Evolutionary conservation across 768 basidiomycete genomes (phyloP).

Genomic region (Asterophora lycoperdoides): DNA sequence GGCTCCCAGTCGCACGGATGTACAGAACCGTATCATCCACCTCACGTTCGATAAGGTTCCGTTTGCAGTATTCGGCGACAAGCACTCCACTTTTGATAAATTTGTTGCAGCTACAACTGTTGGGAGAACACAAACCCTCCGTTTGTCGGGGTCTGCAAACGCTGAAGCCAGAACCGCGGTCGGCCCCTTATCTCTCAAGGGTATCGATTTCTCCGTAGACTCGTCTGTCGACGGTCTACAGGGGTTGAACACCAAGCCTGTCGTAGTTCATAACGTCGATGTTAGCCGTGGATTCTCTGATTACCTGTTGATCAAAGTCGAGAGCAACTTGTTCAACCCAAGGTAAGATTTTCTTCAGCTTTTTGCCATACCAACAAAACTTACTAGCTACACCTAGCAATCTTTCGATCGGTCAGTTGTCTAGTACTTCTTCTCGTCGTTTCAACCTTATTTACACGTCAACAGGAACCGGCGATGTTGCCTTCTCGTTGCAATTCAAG

Average conservation of each 20-base stretch:
- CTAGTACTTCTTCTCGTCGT: not conserved
- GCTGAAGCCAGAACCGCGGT: constrained; percentile 62
- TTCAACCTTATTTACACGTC: constrained; percentile 30
- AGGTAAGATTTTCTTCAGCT: constrained; percentile 34
- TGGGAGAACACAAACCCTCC: constrained; percentile 40
- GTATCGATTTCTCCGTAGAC: constrained; percentile 56
- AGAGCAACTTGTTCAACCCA: constrained; percentile 60
- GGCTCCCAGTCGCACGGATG: constrained; percentile 54
- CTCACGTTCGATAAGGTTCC: constrained; percentile 57
- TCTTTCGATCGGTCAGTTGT: constrained; percentile 37
- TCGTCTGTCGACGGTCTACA: constrained; percentile 60
- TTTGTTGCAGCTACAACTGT: constrained; percentile 62
- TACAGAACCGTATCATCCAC: constrained; percentile 56
- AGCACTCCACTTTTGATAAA: constrained; percentile 49
- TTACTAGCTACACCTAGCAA: constrained; percentile 24
- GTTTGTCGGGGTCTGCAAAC: constrained; percentile 50
- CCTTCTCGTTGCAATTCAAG: constrained; percentile 56
- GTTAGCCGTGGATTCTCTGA: constrained; percentile 64
- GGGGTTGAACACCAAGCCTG: constrained; percentile 56
- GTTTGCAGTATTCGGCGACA: constrained; percentile 47
- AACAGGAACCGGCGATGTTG: constrained; percentile 57
- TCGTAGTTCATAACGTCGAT: constrained; percentile 53
- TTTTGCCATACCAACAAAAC: constrained; percentile 14
- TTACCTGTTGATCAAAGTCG: constrained; percentile 63
- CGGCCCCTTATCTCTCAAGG: constrained; percentile 52